Evolutionary conservation across 1,139 yeast species (phyloP).

Genomic region (Lodderomyces jiufengensis): DNA sequence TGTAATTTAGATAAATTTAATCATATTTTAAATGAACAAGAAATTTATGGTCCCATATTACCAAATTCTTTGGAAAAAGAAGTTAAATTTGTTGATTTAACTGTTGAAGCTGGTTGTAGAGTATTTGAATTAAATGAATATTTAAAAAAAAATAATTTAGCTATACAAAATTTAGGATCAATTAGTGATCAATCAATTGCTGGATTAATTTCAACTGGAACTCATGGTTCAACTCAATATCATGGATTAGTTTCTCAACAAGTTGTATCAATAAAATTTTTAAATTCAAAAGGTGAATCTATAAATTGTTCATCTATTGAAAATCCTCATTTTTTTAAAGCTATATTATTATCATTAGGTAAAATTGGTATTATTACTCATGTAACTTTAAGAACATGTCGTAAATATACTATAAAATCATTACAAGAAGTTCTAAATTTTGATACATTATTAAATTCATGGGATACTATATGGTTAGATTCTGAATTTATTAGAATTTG

Average conservation of each 20-base stretch:
- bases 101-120: slow-evolving; percentile 90
- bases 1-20: slow-evolving; percentile 79
- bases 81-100: slow-evolving; percentile 78
- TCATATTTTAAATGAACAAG: slow-evolving; percentile 43
- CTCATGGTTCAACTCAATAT: slow-evolving; percentile 92
- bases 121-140: slow-evolving; percentile 72
- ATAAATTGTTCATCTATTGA: slow-evolving; percentile 66
- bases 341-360: slow-evolving; percentile 85
- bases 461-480: slow-evolving; percentile 81
- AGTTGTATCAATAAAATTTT: slow-evolving; percentile 69
- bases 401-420: slow-evolving; percentile 77
- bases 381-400: slow-evolving; percentile 84
- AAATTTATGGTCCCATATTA: slow-evolving; percentile 33
- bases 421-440: slow-evolving; percentile 79
- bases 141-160: slow-evolving; percentile 61
- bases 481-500: slow-evolving; percentile 90
- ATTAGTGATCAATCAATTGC: slow-evolving; percentile 93
- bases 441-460: slow-evolving; percentile 59
- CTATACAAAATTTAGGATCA: slow-evolving; percentile 89
- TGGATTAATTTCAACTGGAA: slow-evolving; percentile 92
- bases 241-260: slow-evolving; percentile 91
- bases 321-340: slow-evolving; percentile 70
- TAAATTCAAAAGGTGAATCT: slow-evolving; percentile 70
- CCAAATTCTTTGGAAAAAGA: slow-evolving; percentile 25
- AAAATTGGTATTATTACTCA: slow-evolving; percentile 86